These are phyloP conservation scores for Pisolithus tinctorius DNA, from an alignment of 768 basidiomycete genomes.

Conservation along the genomic window DNA sequence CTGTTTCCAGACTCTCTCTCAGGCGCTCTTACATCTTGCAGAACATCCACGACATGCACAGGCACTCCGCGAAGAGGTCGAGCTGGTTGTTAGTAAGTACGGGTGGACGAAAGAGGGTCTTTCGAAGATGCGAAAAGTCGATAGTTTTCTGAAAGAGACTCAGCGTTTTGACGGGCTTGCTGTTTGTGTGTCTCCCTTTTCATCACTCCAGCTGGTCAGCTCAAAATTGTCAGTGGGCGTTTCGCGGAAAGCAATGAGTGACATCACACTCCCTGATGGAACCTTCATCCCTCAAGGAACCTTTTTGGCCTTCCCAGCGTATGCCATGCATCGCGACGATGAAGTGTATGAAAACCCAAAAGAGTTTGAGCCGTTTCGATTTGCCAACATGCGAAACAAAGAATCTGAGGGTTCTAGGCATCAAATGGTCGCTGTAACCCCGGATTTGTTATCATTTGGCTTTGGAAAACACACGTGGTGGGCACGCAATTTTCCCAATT, in stretches of 20 bases:
- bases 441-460: slow-evolving; percentile 30
- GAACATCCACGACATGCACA: not conserved
- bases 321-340: slow-evolving; percentile 4
- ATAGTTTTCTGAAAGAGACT: slow-evolving; percentile 34
- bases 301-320: slow-evolving; percentile 12
- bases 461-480: slow-evolving; percentile 13
- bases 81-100: slow-evolving; percentile 15
- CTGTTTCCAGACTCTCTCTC: not conserved
- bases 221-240: slow-evolving; percentile 15
- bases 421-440: slow-evolving; percentile 27
- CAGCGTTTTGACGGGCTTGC: slow-evolving; percentile 22
- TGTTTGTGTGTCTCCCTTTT: slow-evolving; percentile 5
- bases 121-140: slow-evolving; percentile 25
- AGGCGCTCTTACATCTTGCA: not conserved
- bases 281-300: slow-evolving; percentile 27
- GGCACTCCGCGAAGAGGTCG: slow-evolving; percentile 31
- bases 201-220: not conserved
- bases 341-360: slow-evolving; percentile 24
- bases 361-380: slow-evolving; percentile 41
- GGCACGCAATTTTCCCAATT: not conserved
- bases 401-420: not conserved
- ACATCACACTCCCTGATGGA: slow-evolving; percentile 30
- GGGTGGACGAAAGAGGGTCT: slow-evolving; percentile 18
- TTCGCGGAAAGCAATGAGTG: slow-evolving; percentile 23
- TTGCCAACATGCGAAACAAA: slow-evolving; percentile 19